A percentile compares a stretch with the other conserved stretches of the same genome.
Conservation (phyloP, 306 rosid genomes). For the Abrus precatorius region DNA sequence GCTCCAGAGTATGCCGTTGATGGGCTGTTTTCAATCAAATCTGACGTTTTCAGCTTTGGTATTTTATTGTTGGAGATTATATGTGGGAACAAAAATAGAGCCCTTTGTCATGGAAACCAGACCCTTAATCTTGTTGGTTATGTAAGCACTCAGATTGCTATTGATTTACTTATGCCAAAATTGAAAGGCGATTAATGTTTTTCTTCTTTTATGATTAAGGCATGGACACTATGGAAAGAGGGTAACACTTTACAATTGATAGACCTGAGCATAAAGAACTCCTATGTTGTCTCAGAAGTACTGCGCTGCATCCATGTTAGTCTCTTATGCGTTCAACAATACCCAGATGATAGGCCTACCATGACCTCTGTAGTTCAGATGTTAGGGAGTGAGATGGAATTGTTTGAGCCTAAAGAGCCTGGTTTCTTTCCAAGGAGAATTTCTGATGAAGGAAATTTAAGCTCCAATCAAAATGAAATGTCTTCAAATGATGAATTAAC, state of each 20-base stretch:
- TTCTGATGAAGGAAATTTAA: conserved; percentile 2
- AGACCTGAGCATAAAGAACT: conserved; percentile 45
- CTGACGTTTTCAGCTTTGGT: conserved; percentile 1
- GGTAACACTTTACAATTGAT: conserved; percentile 48
- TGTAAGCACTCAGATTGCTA: not conserved
- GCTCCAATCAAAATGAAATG: conserved; percentile 3
- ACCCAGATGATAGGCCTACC: conserved; percentile 11
- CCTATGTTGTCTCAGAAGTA: conserved; percentile 38
- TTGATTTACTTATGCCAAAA: not conserved
- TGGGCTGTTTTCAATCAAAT: not conserved
- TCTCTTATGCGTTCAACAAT: conserved; percentile 61
- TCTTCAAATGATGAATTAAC: not conserved
- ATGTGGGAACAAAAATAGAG: not conserved
- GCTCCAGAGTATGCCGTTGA: conserved; percentile 10
- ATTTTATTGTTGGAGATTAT: conserved; percentile 14
- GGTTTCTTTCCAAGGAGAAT: conserved; percentile 42
- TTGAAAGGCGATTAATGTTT: not conserved
- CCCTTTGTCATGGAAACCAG: not conserved
- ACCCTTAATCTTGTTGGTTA: conserved; percentile 14
- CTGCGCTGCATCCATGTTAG: conserved; percentile 60
- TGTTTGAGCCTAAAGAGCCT: conserved; percentile 61
- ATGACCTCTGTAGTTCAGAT: conserved; percentile 53
- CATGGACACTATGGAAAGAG: conserved; percentile 63
- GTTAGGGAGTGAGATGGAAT: conserved; percentile 50
- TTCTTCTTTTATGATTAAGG: conserved; percentile 42